phyloP scores from a whole-genome alignment of 2,329 filamentous ascomycete species.

The Chaetomium sp. region DNA sequence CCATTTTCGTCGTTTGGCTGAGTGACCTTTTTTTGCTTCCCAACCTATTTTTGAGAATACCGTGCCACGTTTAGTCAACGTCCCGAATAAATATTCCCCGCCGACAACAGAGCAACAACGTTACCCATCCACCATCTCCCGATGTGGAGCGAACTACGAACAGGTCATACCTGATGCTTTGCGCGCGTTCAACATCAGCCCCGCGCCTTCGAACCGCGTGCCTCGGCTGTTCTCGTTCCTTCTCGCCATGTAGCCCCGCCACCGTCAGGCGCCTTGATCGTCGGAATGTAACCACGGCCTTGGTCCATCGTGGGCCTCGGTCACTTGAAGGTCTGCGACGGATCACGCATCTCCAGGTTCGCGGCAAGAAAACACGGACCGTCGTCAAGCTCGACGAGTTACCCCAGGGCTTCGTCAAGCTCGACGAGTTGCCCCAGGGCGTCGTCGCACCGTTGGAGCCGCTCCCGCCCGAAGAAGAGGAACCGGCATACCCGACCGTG shows the following conservation, averaged over 20 bases:
- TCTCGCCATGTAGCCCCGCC: constrained; percentile 26
- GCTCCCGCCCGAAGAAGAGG: constrained; percentile 43
- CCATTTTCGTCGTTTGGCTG: background rate
- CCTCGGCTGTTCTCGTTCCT: constrained; percentile 26
- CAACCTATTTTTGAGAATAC: background rate
- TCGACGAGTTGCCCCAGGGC: constrained; percentile 62
- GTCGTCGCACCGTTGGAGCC: constrained; percentile 43
- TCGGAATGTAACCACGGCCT: constrained; percentile 30
- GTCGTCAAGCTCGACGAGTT: constrained; percentile 59
- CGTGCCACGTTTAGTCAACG: constrained; percentile 16
- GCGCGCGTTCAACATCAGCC: constrained; percentile 29
- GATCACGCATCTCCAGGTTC: constrained; percentile 34
- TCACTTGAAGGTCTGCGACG: constrained; percentile 3
- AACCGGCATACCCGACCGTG: constrained; percentile 76
- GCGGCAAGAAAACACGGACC: constrained; percentile 59
- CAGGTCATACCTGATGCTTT: constrained; percentile 35
- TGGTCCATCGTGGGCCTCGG: constrained; percentile 6
- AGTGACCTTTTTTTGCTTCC: background rate
- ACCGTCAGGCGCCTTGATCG: constrained; percentile 27
- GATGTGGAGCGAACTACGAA: constrained; percentile 5
- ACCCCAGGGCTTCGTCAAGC: constrained; percentile 56
- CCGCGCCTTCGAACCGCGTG: constrained; percentile 33
- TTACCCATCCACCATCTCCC: constrained; percentile 13
- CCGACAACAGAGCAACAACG: constrained; percentile 15
- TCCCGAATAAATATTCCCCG: constrained; percentile 14